Evolutionary conservation across 805 yeast species (phyloP), one percentile per base, ranked within the genome.

Genomic region (Metschnikowia cubensis): DNA sequence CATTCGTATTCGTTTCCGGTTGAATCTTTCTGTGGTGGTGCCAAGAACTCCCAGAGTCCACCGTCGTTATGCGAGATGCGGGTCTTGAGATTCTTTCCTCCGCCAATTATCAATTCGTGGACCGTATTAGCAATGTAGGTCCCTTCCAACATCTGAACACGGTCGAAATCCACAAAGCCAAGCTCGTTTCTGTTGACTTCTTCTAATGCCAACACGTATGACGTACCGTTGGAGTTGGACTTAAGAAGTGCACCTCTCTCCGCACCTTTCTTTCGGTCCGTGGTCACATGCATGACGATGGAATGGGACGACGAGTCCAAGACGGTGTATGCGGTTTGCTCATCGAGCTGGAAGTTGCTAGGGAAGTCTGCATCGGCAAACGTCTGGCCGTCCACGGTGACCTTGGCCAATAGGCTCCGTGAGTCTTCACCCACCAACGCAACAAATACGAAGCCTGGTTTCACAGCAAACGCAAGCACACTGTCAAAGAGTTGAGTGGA

Each of bases 81-180:
- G 0, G 97, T 79, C 63, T 82, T 83, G 51, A 92, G 65, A 55
- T 73, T 66, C 65, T 91, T 91, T 7, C 64, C 56, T 0, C 53
- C 4, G 73, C 69, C 6, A 77, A 77, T 1, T 70, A 25, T 67
- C 0, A 77, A 66, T 57, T 87, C 87, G 7, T 67, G 53, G 3
- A 91, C 96, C 4, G 79, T 70, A 65, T 92, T 92, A 18, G 86
- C 79, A 7, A 91, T 56, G 1, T 89, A 76, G 2, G 90, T 84
- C 39, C 99, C 99, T 67, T 92, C 97, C 17, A 91, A 67, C 6
- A 87, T 86, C 58, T 82, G 85, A 58, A 90, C 74, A 57, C 85
- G 83, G 62, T 94, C 98, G 66, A 84, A 92, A 68, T 92, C 99
- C 48, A 89, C 96, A 68, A 67, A 90, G 0, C 97, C 98, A 3